These are phyloP conservation scores for Bisporella sp. DNA, from an alignment of 2,329 filamentous ascomycete genomes.

Conservation along the genomic window DNA sequence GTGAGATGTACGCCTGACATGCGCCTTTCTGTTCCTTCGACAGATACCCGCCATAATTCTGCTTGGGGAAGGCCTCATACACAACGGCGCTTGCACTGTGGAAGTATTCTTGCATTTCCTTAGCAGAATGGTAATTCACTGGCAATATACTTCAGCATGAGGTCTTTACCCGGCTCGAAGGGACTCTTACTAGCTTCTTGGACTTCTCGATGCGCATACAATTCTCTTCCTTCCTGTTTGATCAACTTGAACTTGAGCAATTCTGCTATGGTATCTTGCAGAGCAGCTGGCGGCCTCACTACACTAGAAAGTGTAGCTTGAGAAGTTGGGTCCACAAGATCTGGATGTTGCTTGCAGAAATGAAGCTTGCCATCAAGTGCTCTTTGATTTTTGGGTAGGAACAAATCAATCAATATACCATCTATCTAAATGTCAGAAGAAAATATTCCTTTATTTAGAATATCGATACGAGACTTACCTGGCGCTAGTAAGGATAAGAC, in stretches of 20 bases:
- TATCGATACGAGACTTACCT: conserved; percentile 2
- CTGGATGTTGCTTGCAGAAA: conserved; percentile 15
- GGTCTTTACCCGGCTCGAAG: too few species aligned
- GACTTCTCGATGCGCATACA: conserved; percentile 15
- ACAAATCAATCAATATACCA: conserved; percentile 15
- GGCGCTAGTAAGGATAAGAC: conserved; percentile 14
- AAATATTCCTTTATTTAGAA: neutral
- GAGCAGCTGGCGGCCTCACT: conserved; percentile 4
- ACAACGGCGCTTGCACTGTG: conserved; percentile 9
- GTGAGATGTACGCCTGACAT: conserved; percentile 11
- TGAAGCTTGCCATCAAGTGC: conserved; percentile 12
- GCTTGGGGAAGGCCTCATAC: conserved; percentile 15
- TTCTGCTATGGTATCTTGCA: conserved; percentile 11
- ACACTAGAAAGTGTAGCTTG: conserved; percentile 8
- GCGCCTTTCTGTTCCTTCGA: conserved; percentile 4
- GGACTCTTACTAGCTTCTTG: conserved; percentile 12
- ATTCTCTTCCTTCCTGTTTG: conserved; percentile 11
- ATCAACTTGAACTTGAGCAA: conserved; percentile 12
- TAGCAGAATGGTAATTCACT: conserved; percentile 12
- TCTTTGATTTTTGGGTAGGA: conserved; percentile 13
- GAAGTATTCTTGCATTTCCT: conserved; percentile 13
- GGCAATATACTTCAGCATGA: too few species aligned
- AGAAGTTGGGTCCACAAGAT: conserved; percentile 3
- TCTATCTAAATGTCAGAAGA: conserved; percentile 3
- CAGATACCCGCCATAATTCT: conserved; percentile 3